Percentiles rank a stretch among this genome's conserved stretches.
Evolutionary conservation across 2,329 filamentous ascomycete species (phyloP).

Genomic region (Ciborinia camelliae): DNA sequence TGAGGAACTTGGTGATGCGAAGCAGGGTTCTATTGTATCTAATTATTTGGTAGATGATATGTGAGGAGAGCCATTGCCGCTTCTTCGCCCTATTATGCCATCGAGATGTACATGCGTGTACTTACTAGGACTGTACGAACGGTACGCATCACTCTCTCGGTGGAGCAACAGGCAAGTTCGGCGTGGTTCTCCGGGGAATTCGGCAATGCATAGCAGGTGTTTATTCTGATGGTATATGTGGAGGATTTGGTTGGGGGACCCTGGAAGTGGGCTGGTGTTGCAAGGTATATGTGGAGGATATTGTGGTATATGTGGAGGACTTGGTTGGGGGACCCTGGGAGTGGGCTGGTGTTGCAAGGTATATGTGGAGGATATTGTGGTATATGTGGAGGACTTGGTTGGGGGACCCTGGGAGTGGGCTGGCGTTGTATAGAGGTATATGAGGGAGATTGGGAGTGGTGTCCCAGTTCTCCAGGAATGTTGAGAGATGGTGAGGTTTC

Average conservation of each 20-base stretch:
- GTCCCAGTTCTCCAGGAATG: neutral
- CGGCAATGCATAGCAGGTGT: neutral
- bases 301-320: neutral
- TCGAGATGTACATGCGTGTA: neutral
- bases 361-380: no score
- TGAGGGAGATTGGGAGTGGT: neutral
- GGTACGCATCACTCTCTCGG: neutral
- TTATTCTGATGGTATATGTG: neutral
- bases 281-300: no score
- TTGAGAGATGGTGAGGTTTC: neutral
- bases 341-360: neutral
- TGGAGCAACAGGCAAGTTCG: neutral
- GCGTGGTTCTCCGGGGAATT: neutral
- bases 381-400: neutral
- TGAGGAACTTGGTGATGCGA: neutral
- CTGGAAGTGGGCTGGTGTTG: neutral
- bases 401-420: neutral
- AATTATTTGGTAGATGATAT: neutral
- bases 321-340: neutral
- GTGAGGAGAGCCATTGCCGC: neutral
- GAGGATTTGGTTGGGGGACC: neutral
- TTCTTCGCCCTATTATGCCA: neutral
- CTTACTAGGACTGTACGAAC: neutral
- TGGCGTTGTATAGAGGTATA: neutral
- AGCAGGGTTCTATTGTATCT: neutral